phyloP scores from a whole-genome alignment of 352 stramenopile genomes.

The Globisporangium yorkense region DNA sequence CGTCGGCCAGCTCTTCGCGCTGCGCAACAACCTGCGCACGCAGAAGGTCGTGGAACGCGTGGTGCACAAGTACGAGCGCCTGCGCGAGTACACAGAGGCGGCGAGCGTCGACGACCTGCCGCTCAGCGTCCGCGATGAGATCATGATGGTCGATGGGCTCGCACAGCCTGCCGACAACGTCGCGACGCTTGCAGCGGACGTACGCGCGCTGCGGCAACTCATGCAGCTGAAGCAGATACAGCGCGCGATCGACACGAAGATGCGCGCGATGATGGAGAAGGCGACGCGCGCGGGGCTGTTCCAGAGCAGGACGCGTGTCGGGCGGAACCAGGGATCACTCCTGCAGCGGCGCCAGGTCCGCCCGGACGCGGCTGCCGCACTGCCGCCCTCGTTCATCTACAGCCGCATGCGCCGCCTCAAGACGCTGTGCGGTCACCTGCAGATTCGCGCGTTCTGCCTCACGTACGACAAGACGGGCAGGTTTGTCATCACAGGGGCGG shows the following conservation, averaged over 20 bases:
- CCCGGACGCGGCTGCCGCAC: constrained; percentile 18
- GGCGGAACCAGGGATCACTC: constrained; percentile 52
- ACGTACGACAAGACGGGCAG: constrained; percentile 94
- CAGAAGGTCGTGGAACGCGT: constrained; percentile 54
- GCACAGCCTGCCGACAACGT: constrained; percentile 23
- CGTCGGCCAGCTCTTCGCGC: constrained; percentile 33
- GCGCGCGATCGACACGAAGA: constrained; percentile 18
- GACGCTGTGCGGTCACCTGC: constrained; percentile 90
- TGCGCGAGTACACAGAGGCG: constrained; percentile 46
- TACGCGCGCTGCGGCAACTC: constrained; percentile 67
- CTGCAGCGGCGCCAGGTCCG: constrained; percentile 47
- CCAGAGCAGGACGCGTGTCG: constrained; percentile 34
- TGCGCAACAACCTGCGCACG: constrained; percentile 42
- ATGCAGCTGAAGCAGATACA: constrained; percentile 58
- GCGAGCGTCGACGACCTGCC: constrained; percentile 50
- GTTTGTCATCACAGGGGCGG: constrained; percentile 96
- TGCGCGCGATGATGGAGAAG: constrained; percentile 29
- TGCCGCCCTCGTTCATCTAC: constrained; percentile 65
- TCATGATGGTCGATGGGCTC: constrained; percentile 15
- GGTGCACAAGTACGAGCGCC: constrained; percentile 65
- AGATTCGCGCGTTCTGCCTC: constrained; percentile 94
- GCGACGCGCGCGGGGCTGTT: constrained; percentile 41
- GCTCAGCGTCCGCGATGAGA: constrained; percentile 30
- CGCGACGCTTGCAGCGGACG: constrained; percentile 55
- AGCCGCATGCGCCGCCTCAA: constrained; percentile 75